Base-by-base conservation (phyloP, 73 alveolate genomes). In the Paraurostyla sp. region DNA sequence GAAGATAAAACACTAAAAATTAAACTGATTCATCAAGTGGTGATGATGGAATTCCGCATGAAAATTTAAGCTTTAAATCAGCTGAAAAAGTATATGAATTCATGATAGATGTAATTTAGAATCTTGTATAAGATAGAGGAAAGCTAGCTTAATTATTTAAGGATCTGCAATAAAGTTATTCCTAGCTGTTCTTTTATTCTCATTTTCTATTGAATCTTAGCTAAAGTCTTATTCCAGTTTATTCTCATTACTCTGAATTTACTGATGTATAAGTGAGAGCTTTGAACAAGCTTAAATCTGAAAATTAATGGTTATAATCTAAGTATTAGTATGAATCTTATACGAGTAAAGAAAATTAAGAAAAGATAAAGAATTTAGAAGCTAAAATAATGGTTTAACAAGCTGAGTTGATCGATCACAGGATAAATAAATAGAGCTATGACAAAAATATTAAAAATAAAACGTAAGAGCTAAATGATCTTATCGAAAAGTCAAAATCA, bases 31-130 rank as follows among this genome's bases (percentile, higher is more conserved):
- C 82, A 36, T 65, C 82, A 65, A 18, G 50, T 22, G 50, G 25
- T 6, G 60, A 65, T 22, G 82, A 65, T 9, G 13, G 0, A 11
- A n/a, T 36, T 32, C 42, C 13, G 15, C 4, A 11, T 35, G 82
- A 38, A 2, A 65, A 65, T 38, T 38, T 65, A 40, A 35, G 54
- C 41, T 65, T 65, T 65, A 65, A 65, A 38, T 65, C 82, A 13
- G 82, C 82, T 65, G 82, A 65, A 6, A 65, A 65, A 65, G 82
- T 65, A 1, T 65, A 65, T 65, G 82, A 65, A 35, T 65, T 65
- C 41, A 65, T 65, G 82, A 4, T 65, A 22, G 82, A 65, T 38
- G 56, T 65, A 18, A 65, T 65, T 11, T 65, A 65, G 41, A 16
- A 35, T 22, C 29, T 65, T 38, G 58, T 65, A 7, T 38, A 3